Evolutionary conservation across 306 rosid species (phyloP).

Genomic region (Erythrophleum fordii): DNA sequence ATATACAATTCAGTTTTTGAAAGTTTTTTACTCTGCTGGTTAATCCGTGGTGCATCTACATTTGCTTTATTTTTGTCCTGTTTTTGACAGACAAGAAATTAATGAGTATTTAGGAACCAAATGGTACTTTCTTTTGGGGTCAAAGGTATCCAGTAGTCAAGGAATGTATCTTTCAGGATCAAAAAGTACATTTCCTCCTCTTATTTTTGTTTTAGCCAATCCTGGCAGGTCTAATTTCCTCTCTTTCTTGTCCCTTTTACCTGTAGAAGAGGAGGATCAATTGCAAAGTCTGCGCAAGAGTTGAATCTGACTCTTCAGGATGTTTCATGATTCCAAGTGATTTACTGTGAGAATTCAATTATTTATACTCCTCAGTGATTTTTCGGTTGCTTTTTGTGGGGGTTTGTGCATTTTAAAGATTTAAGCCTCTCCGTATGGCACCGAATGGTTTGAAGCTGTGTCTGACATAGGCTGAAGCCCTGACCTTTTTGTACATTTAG

Average conservation of each 20-base stretch:
- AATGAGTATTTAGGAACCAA: too few relatives aligned
- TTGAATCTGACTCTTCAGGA: conserved; percentile 87
- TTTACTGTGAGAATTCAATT: conserved; percentile 35
- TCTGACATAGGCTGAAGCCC: conserved; percentile 50
- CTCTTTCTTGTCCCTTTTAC: conserved; percentile 32
- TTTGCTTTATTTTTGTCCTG: background rate
- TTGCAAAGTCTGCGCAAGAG: conserved; percentile 89
- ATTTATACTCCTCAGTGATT: conserved; percentile 33
- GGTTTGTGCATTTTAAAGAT: conserved; percentile 60
- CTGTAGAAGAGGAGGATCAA: conserved; percentile 91
- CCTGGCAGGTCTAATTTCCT: conserved; percentile 38
- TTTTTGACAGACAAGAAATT: too few relatives aligned
- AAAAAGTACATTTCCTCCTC: background rate
- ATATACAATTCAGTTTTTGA: background rate
- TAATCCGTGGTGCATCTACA: background rate
- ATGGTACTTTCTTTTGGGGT: too few relatives aligned
- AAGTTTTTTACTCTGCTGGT: too few relatives aligned
- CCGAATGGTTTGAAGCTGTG: conserved; percentile 44
- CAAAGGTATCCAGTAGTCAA: background rate
- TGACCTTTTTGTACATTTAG: conserved; percentile 50
- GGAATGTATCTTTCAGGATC: background rate
- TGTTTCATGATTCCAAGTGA: conserved; percentile 53
- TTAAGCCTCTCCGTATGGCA: conserved; percentile 51
- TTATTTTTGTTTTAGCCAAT: conserved; percentile 3
- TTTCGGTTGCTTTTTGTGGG: conserved; percentile 48